Percentiles rank a stretch among this genome's conserved stretches.
Evolutionary conservation across 208 protist species (phyloP).

Genomic region (Blechomonas ayalai): DNA sequence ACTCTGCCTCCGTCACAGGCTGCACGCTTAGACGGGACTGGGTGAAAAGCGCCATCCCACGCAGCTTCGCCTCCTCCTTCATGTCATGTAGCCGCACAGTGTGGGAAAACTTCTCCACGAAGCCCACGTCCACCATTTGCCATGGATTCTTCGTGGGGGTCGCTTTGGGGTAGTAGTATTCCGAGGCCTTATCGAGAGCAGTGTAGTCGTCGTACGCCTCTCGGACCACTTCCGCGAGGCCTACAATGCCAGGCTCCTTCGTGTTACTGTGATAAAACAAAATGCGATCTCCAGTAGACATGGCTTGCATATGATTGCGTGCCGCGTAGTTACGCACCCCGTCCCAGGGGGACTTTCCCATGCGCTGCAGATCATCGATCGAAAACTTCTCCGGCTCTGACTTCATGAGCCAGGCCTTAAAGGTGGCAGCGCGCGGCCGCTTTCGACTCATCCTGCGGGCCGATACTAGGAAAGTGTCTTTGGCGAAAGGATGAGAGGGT

Average conservation of each 20-base stretch:
- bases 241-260: constrained; percentile 65
- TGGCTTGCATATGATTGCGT: constrained; percentile 79
- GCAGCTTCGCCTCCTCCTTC: constrained; percentile 38
- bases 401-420: constrained; percentile 72
- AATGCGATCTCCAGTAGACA: constrained; percentile 63
- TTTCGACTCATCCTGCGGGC: constrained; percentile 54
- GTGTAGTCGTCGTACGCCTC: constrained; percentile 70
- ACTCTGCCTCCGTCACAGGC: constrained; percentile 44
- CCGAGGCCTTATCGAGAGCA: constrained; percentile 56
- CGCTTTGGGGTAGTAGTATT: constrained; percentile 67
- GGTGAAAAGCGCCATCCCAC: constrained; percentile 64
- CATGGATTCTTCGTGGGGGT: constrained; percentile 65
- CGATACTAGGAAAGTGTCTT: too few relatives aligned
- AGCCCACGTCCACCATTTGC: constrained; percentile 80
- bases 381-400: constrained; percentile 80
- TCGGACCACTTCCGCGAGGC: constrained; percentile 49
- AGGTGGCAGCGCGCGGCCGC: constrained; percentile 20
- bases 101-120: constrained; percentile 55
- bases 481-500: too few relatives aligned
- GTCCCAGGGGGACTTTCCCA: constrained; percentile 61
- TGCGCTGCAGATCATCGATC: constrained; percentile 57
- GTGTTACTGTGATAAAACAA: constrained; percentile 87
- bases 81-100: constrained; percentile 44
- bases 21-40: constrained; percentile 72
- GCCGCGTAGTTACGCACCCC: constrained; percentile 84